These are phyloP conservation scores for Oidiodendron maius DNA, from an alignment of 495 filamentous ascomycete genomes.

Conservation along the genomic window DNA sequence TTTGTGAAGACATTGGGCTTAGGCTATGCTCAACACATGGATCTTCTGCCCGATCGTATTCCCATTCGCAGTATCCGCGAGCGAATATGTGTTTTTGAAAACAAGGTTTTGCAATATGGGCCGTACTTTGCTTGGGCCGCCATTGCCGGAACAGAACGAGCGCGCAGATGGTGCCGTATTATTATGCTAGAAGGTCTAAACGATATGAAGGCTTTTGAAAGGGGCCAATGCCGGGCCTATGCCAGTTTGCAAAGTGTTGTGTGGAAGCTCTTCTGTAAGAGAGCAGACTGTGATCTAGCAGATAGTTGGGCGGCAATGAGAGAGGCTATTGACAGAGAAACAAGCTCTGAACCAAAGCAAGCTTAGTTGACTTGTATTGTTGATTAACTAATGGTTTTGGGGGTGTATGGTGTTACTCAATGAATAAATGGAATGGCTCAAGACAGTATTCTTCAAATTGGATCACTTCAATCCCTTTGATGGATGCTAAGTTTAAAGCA, in stretches of 20 bases:
- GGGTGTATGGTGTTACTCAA: no score
- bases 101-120: slow-evolving; percentile 12
- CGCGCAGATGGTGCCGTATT: slow-evolving; percentile 6
- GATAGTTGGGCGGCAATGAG: slow-evolving; percentile 16
- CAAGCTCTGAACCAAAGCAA: no score
- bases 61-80: slow-evolving; percentile 15
- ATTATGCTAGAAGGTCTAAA: slow-evolving; percentile 12
- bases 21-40: slow-evolving; percentile 1
- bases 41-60: background rate
- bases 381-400: no score
- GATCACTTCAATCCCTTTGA: no score
- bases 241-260: slow-evolving; percentile 23
- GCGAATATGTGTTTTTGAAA: slow-evolving; percentile 21
- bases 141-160: slow-evolving; percentile 2
- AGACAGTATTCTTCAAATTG: no score
- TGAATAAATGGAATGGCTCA: no score
- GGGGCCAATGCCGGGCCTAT: slow-evolving; percentile 17
- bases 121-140: slow-evolving; percentile 21
- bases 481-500: no score
- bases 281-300: slow-evolving; percentile 4
- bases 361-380: no score
- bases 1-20: slow-evolving; percentile 19
- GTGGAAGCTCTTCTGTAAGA: slow-evolving; percentile 18
- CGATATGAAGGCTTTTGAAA: slow-evolving; percentile 21
- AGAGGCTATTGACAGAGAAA: no score